Conservation (phyloP, 1,284 basidiomycete species). For the Ustilago bromivora region DNA sequence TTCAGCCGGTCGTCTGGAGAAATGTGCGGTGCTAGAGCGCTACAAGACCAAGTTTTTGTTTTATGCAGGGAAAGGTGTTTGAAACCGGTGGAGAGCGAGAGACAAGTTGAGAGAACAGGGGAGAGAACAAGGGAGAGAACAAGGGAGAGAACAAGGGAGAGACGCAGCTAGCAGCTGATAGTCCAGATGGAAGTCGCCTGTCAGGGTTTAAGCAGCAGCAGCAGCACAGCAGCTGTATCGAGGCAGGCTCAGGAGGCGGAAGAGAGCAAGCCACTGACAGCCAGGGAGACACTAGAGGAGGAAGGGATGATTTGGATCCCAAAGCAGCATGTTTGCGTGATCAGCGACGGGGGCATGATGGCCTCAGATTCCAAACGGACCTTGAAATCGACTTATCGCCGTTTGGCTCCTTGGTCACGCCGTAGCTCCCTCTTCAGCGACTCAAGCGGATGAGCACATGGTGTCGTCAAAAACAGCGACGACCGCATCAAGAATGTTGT, state of each 20-base stretch:
- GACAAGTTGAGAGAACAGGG: background rate
- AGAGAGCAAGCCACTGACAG: background rate
- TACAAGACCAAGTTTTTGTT: background rate
- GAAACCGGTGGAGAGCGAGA: slow-evolving; percentile 12
- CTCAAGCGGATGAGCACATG: background rate
- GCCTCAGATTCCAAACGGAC: slow-evolving; percentile 18
- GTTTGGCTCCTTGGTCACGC: background rate
- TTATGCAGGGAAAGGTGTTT: slow-evolving; percentile 16
- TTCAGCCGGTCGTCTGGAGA: background rate
- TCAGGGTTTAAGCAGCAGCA: background rate
- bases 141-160: slow-evolving; percentile 1
- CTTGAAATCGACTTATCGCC: slow-evolving; percentile 24
- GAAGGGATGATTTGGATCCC: background rate
- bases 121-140: background rate
- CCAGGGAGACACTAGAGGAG: slow-evolving; percentile 7
- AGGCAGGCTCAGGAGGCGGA: slow-evolving; percentile 5
- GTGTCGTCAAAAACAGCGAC: background rate
- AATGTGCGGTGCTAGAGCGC: background rate
- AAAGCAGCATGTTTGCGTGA: slow-evolving; percentile 23
- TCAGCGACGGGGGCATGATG: slow-evolving; percentile 20
- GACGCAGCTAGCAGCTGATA: slow-evolving; percentile 2
- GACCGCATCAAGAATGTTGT: background rate
- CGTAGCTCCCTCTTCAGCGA: background rate
- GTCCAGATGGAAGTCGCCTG: background rate
- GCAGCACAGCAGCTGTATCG: background rate